phyloP scores from a whole-genome alignment of 2,329 filamentous ascomycete species.

The Talaromyces sp. region DNA sequence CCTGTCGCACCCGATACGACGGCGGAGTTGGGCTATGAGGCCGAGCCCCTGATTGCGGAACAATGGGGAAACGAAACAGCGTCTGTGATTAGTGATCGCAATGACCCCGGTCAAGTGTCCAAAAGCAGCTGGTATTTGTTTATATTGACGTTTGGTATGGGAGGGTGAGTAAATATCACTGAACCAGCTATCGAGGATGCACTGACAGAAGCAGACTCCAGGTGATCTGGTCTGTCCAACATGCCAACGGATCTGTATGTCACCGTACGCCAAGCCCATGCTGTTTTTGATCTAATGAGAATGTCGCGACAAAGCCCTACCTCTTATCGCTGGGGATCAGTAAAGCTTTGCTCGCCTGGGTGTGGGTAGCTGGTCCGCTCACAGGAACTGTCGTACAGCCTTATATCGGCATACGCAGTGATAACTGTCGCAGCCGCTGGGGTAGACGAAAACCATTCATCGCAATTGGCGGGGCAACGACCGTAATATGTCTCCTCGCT shows the following conservation, averaged over 20 bases:
- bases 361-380: constrained; percentile 81
- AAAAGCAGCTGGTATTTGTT: constrained; percentile 85
- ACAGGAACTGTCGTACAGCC: constrained; percentile 77
- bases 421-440: constrained; percentile 70
- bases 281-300: neutral
- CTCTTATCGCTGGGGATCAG: constrained; percentile 75
- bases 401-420: constrained; percentile 76
- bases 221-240: constrained; percentile 91
- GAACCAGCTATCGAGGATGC: constrained; percentile 1
- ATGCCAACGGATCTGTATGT: constrained; percentile 79
- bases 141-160: constrained; percentile 78
- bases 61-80: neutral
- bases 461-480: constrained; percentile 66
- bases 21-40: neutral
- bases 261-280: neutral
- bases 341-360: constrained; percentile 76
- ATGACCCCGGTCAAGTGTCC: constrained; percentile 50
- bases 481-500: constrained; percentile 63
- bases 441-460: constrained; percentile 81
- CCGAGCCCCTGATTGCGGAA: constrained; percentile 1
- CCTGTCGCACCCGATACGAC: neutral
- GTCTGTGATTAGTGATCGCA: neutral
- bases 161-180: constrained; percentile 47
- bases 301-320: constrained; percentile 53
- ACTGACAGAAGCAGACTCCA: constrained; percentile 58